Evolutionary conservation across 208 protist genomes (phyloP).

Genomic region (Leishmania major): DNA sequence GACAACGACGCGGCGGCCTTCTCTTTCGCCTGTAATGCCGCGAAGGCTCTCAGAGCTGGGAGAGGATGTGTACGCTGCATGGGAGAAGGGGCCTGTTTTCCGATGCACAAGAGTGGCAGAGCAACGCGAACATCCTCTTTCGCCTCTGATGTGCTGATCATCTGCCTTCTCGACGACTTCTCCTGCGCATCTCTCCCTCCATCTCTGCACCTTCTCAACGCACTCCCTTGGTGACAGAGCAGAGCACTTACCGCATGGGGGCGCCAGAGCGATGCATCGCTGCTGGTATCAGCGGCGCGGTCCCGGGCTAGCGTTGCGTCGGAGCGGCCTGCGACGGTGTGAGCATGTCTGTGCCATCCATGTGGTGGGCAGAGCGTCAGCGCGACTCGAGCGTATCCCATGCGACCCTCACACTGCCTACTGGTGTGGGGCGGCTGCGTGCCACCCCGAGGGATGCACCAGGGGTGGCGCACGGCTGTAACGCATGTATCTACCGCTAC

Average conservation of each 20-base stretch:
- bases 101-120: neutral
- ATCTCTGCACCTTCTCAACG: neutral
- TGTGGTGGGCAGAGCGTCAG: neutral
- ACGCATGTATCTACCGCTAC: too few species aligned
- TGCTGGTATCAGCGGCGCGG: neutral
- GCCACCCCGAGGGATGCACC: neutral
- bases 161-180: neutral
- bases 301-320: neutral
- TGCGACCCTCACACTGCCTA: too few species aligned
- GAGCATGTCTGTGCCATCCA: neutral
- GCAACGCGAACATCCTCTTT: neutral
- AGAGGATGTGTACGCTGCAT: neutral
- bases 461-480: neutral
- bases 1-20: neutral
- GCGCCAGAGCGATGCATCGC: neutral
- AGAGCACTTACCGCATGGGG: neutral
- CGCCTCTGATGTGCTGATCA: neutral
- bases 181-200: neutral
- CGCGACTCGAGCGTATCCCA: too few species aligned
- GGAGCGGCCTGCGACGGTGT: neutral
- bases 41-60: neutral
- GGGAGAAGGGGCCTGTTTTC: neutral
- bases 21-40: neutral
- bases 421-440: neutral
- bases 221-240: too few species aligned